Evolutionary conservation across 2,329 filamentous ascomycete species (phyloP).

Genomic region (Microascus cirrosus): DNA sequence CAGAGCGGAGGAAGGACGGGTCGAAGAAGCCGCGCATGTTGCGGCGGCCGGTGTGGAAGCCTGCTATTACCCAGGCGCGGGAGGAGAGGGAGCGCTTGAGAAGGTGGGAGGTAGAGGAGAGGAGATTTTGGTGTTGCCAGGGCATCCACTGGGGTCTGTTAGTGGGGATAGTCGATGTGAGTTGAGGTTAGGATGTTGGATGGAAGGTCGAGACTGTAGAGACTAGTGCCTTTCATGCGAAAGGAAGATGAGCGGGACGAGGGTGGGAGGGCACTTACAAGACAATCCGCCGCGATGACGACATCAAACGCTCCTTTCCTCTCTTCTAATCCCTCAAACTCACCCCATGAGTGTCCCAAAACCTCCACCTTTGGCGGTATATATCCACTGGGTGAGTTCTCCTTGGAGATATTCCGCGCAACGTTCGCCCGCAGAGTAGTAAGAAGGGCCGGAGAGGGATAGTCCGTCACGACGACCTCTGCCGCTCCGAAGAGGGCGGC

Average conservation of each 20-base stretch:
- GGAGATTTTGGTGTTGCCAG: constrained; percentile 57
- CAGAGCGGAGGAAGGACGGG: constrained; percentile 12
- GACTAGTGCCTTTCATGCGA: background rate
- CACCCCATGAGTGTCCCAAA: constrained; percentile 56
- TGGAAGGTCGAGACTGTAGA: too few species aligned
- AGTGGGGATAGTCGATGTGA: background rate
- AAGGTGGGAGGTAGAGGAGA: constrained; percentile 51
- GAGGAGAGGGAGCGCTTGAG: constrained; percentile 29
- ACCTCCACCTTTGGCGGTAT: constrained; percentile 25
- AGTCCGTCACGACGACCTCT: constrained; percentile 53
- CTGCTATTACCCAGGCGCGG: constrained; percentile 54
- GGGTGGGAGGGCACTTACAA: constrained; percentile 16
- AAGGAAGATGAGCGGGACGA: background rate
- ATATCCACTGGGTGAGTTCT: constrained; percentile 13
- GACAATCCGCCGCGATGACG: constrained; percentile 59
- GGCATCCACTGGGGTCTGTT: constrained; percentile 47
- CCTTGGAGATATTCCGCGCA: constrained; percentile 30
- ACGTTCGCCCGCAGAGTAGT: constrained; percentile 49
- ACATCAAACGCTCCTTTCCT: constrained; percentile 38
- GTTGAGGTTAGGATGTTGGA: background rate
- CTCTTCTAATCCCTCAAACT: constrained; percentile 19
- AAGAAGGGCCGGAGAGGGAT: constrained; percentile 51
- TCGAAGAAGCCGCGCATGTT: constrained; percentile 58
- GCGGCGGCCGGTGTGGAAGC: constrained; percentile 59
- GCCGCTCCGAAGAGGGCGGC: constrained; percentile 32